Conservation (phyloP, 176 grass and related monocot species). For the Themeda triandra region DNA sequence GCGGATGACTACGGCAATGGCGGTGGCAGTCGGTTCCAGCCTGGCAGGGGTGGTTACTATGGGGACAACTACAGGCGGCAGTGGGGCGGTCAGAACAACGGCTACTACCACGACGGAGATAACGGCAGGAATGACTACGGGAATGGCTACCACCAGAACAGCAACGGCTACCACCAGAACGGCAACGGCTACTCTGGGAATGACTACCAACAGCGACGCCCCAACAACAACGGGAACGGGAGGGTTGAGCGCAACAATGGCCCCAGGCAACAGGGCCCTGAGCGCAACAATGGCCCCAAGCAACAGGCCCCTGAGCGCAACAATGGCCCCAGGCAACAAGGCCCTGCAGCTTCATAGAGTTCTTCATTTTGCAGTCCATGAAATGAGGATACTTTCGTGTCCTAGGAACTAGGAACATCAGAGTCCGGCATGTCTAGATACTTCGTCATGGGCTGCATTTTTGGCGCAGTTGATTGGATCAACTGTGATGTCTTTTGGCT, state of each 20-base stretch:
- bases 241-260: conserved; percentile 19
- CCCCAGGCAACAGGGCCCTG: conserved; percentile 13
- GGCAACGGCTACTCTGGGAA: not conserved
- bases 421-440: not conserved
- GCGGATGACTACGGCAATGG: conserved; percentile 40
- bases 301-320: conserved; percentile 17
- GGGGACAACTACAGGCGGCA: conserved; percentile 44
- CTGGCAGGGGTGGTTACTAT: conserved; percentile 44
- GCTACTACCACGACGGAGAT: conserved; percentile 20
- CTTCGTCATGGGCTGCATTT: not conserved
- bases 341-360: conserved; percentile 2
- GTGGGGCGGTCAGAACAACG: conserved; percentile 35
- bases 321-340: conserved; percentile 35
- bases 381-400: not conserved
- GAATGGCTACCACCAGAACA: not conserved
- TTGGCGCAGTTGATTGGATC: not conserved
- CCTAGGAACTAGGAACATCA: not conserved
- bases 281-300: conserved; percentile 19
- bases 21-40: conserved; percentile 17
- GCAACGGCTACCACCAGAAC: not conserved
- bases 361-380: conserved; percentile 8
- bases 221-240: not conserved
- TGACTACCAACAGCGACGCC: not conserved
- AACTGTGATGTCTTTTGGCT: not conserved
- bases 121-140: conserved; percentile 34